phyloP scores from a whole-genome alignment of 2,329 filamentous ascomycete species.

The Aspergillus bombycis region DNA sequence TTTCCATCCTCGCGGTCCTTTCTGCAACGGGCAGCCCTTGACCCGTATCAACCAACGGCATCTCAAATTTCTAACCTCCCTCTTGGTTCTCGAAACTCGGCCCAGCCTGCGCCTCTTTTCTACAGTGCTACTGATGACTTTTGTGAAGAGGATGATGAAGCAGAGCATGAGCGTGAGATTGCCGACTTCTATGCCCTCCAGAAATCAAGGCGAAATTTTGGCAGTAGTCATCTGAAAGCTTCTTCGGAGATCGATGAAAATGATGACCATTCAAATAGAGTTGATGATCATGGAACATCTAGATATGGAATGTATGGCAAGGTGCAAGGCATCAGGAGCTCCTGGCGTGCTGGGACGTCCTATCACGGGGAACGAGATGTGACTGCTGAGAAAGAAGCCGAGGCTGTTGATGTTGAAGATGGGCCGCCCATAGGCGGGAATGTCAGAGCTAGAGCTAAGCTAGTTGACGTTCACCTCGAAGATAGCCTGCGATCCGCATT shows the following conservation, averaged over 20 bases:
- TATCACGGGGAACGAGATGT: constrained; percentile 43
- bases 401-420: constrained; percentile 41
- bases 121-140: constrained; percentile 90
- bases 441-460: constrained; percentile 63
- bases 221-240: constrained; percentile 78
- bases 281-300: constrained; percentile 49
- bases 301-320: constrained; percentile 43
- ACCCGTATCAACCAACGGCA: constrained; percentile 75
- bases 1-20: constrained; percentile 54
- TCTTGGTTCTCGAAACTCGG: constrained; percentile 75
- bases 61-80: constrained; percentile 76
- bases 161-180: constrained; percentile 85
- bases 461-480: constrained; percentile 88
- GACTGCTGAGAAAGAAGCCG: constrained; percentile 36
- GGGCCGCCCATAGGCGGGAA: constrained; percentile 38
- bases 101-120: constrained; percentile 88
- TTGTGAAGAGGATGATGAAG: constrained; percentile 88
- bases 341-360: constrained; percentile 56
- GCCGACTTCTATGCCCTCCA: constrained; percentile 94
- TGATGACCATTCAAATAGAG: constrained; percentile 58
- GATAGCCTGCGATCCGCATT: constrained; percentile 56
- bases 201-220: constrained; percentile 84
- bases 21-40: constrained; percentile 60
- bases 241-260: constrained; percentile 82
- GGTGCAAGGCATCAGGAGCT: constrained; percentile 58